A percentile compares a stretch with the other conserved stretches of the same genome.
These are phyloP conservation scores for Globisporangium orthogonon DNA, from an alignment of 352 stramenopile species.

Conservation along the genomic window DNA sequence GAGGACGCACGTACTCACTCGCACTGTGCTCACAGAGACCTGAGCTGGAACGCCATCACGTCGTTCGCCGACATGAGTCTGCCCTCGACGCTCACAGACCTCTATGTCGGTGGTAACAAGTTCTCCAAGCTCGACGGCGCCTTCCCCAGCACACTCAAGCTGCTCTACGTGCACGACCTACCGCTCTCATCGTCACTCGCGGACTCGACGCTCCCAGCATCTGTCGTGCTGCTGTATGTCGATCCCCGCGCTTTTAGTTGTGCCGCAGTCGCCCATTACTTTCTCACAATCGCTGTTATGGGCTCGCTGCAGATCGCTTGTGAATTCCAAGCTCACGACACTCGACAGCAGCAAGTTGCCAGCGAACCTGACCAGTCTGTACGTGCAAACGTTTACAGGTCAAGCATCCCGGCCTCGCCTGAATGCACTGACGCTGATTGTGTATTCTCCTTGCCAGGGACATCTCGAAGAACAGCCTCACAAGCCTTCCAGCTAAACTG, in stretches of 20 bases:
- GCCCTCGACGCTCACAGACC: constrained; percentile 33
- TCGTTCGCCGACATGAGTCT: constrained; percentile 59
- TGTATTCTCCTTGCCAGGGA: constrained; percentile 20
- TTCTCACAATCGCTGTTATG: neutral
- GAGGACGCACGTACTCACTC: too few relatives aligned
- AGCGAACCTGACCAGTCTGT: constrained; percentile 42
- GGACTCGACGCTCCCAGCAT: constrained; percentile 34
- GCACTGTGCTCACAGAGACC: constrained; percentile 19
- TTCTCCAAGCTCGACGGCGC: constrained; percentile 51
- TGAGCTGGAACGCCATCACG: constrained; percentile 63
- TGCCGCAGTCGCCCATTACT: neutral
- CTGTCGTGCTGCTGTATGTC: constrained; percentile 32
- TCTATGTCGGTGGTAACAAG: constrained; percentile 61
- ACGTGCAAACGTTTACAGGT: constrained; percentile 9
- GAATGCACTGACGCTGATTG: neutral
- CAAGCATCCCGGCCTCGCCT: too few relatives aligned
- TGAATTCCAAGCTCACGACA: constrained; percentile 33
- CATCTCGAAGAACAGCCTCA: constrained; percentile 39
- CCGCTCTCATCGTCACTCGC: constrained; percentile 29
- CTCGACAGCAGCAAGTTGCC: constrained; percentile 40
- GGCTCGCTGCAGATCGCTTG: constrained; percentile 20
- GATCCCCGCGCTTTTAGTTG: neutral
- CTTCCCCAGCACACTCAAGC: constrained; percentile 40
- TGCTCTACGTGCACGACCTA: constrained; percentile 71
- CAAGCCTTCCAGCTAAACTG: constrained; percentile 21